phyloP scores from a whole-genome alignment of 805 yeast species.

The Ogataea chonburiensis region DNA sequence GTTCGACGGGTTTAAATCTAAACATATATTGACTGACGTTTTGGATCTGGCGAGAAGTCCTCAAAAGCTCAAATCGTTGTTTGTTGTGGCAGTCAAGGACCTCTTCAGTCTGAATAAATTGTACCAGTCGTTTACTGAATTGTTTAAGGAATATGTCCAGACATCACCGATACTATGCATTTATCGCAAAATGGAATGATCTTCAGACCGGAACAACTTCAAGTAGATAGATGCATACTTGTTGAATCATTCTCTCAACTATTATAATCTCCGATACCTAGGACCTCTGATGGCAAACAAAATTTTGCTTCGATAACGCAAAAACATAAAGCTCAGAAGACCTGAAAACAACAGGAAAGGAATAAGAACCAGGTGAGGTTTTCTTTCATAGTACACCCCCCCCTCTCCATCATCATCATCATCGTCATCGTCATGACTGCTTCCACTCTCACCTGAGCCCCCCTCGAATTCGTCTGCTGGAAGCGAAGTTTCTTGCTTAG shows the following conservation, averaged over 20 bases:
- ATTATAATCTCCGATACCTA: conserved; percentile 29
- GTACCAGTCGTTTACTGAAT: no score
- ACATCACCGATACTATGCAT: no score
- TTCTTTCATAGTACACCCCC: neutral
- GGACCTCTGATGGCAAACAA: conserved; percentile 28
- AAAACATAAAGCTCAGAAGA: conserved; percentile 12
- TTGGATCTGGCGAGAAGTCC: neutral
- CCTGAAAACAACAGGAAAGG: conserved; percentile 17
- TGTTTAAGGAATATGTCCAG: no score
- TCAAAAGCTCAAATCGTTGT: neutral
- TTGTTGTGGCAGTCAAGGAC: neutral
- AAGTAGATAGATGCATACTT: no score
- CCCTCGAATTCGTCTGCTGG: no score
- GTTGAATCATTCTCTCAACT: no score
- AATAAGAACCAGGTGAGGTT: conserved; percentile 17
- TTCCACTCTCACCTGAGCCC: no score
- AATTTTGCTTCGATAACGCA: conserved; percentile 24
- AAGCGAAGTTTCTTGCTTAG: no score
- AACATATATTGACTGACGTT: neutral
- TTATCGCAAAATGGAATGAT: no score
- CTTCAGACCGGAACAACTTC: no score
- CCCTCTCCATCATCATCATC: neutral
- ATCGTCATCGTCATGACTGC: neutral
- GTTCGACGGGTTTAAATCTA: conserved; percentile 22
- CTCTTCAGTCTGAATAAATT: no score